Conservation (phyloP, 257 asterid genomes). For the Salvia splendens region DNA sequence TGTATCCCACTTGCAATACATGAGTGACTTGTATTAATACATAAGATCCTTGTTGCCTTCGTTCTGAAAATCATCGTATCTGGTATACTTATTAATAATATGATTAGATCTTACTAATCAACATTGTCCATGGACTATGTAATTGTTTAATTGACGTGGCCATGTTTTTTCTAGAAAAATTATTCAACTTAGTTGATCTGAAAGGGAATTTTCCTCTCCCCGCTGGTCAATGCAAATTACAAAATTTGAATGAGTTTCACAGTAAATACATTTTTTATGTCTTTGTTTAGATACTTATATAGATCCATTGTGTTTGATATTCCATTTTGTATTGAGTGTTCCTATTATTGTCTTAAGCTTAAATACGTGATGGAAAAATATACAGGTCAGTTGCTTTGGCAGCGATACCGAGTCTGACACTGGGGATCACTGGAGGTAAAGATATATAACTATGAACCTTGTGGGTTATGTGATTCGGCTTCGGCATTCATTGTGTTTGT, state of each 20-base stretch:
- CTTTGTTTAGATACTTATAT: conserved; percentile 3
- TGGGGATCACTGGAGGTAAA: conserved; percentile 90
- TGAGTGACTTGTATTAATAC: not conserved
- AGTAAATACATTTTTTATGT: not conserved
- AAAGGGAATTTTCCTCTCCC: not conserved
- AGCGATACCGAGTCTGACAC: conserved; percentile 83
- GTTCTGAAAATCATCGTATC: not conserved
- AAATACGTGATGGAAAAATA: conserved; percentile 4
- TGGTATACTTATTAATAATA: not conserved
- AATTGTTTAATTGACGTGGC: not conserved
- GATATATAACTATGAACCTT: conserved; percentile 20
- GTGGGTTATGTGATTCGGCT: not conserved
- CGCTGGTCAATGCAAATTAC: too few species aligned
- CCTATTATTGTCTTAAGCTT: conserved; percentile 19
- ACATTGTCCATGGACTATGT: not conserved
- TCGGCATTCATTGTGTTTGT: not conserved
- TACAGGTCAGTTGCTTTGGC: conserved; percentile 97
- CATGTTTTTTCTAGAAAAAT: not conserved
- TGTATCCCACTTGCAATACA: not conserved
- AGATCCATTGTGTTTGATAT: conserved; percentile 5
- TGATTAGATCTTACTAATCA: not conserved
- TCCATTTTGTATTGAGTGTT: not conserved
- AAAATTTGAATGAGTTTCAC: not conserved
- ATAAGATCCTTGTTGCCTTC: not conserved
- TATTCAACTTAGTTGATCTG: not conserved